Evolutionary conservation across 176 grass and related monocot genomes (phyloP).

Genomic region (Eremochloa ophiuroides): DNA sequence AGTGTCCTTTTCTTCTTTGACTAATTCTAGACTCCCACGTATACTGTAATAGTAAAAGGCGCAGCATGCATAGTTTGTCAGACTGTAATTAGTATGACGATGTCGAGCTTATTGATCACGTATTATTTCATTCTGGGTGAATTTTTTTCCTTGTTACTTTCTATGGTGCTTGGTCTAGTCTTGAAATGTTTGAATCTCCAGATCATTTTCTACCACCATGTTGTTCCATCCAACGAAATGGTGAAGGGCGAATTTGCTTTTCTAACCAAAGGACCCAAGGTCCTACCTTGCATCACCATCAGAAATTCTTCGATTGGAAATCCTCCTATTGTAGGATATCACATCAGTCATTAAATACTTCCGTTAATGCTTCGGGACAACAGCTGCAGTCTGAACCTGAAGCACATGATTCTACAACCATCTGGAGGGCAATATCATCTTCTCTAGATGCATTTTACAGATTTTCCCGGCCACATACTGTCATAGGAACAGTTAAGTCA

Average conservation of each 20-base stretch:
- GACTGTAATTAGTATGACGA: neutral
- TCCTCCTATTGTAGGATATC: constrained; percentile 29
- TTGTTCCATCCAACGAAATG: constrained; percentile 25
- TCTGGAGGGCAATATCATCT: constrained; percentile 59
- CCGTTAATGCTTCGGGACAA: constrained; percentile 47
- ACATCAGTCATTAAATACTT: constrained; percentile 28
- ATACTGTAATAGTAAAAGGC: neutral
- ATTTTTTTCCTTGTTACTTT: neutral
- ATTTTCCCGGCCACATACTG: constrained; percentile 92
- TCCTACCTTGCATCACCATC: neutral
- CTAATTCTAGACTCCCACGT: neutral
- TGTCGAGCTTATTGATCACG: neutral
- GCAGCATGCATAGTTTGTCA: neutral
- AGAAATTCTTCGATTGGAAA: constrained; percentile 32
- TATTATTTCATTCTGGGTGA: neutral
- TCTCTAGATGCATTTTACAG: constrained; percentile 87
- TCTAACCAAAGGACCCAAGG: constrained; percentile 29
- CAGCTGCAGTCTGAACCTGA: constrained; percentile 57
- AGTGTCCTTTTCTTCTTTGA: neutral
- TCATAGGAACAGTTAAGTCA: constrained; percentile 98
- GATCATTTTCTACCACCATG: constrained; percentile 29
- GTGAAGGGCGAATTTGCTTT: constrained; percentile 16
- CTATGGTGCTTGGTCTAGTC: neutral
- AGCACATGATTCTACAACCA: constrained; percentile 39
- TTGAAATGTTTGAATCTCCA: constrained; percentile 33